phyloP scores from a whole-genome alignment of 371 early-diverging fungal genomes.

The Mucor sp. region DNA sequence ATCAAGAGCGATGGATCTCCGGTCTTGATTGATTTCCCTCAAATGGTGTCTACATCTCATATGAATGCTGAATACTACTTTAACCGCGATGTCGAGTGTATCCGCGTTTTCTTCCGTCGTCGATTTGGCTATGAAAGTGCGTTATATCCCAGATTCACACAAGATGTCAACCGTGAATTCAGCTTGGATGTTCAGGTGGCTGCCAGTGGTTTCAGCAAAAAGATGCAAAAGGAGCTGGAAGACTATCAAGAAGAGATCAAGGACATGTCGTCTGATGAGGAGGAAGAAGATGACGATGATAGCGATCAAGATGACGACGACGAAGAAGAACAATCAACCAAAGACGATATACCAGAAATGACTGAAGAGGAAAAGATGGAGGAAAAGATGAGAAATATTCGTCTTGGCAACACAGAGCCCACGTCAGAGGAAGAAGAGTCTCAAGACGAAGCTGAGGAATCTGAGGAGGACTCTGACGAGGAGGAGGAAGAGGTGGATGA shows the following conservation, averaged over 20 bases:
- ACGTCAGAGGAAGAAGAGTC: constrained; percentile 31
- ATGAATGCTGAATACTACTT: constrained; percentile 96
- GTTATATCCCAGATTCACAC: constrained; percentile 86
- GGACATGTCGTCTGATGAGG: constrained; percentile 43
- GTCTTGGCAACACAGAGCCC: constrained; percentile 45
- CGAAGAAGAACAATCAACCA: constrained; percentile 5
- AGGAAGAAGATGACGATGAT: constrained; percentile 30
- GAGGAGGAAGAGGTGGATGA: constrained; percentile 39
- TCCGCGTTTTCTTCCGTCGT: constrained; percentile 90
- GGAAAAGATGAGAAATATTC: constrained; percentile 32
- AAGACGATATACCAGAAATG: constrained; percentile 30
- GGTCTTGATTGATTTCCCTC: constrained; percentile 99
- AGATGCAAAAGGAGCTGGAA: constrained; percentile 89
- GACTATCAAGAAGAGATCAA: constrained; percentile 59
- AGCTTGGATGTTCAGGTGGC: constrained; percentile 94
- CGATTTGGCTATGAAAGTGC: constrained; percentile 89
- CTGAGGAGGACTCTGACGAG: constrained; percentile 3
- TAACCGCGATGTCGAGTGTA: constrained; percentile 98
- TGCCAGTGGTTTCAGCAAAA: constrained; percentile 92
- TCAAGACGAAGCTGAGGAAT: constrained; percentile 29
- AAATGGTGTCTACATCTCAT: constrained; percentile 98
- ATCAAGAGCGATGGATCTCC: constrained; percentile 84
- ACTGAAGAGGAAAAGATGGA: constrained; percentile 34
- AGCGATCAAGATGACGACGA: constrained; percentile 39
- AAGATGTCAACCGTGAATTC: constrained; percentile 84